These are phyloP conservation scores for Curvularia verruculosa DNA, from an alignment of 2,329 filamentous ascomycete genomes.

Conservation along the genomic window DNA sequence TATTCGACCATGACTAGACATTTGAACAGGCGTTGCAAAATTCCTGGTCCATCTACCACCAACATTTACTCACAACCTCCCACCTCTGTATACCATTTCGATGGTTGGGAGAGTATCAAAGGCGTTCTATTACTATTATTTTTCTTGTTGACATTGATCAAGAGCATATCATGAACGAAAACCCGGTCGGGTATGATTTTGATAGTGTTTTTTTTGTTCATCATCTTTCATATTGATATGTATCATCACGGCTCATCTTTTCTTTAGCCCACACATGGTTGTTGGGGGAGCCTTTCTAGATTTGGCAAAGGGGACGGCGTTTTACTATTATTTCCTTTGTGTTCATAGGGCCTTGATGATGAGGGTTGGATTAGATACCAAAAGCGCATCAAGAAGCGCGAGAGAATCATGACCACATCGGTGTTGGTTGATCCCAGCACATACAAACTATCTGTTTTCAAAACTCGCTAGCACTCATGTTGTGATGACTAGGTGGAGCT, in stretches of 20 bases:
- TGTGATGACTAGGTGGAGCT: neutral
- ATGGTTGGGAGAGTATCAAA: conserved; percentile 12
- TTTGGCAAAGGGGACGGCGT: neutral
- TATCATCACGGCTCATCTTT: conserved; percentile 17
- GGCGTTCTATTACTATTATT: no score
- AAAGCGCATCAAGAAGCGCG: neutral
- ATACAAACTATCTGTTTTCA: neutral
- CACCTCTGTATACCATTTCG: conserved; percentile 24
- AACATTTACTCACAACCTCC: neutral
- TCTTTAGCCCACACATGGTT: conserved; percentile 5
- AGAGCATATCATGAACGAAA: conserved; percentile 28
- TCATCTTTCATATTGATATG: conserved; percentile 21
- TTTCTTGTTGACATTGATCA: conserved; percentile 21
- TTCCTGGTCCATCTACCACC: conserved; percentile 5
- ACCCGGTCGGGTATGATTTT: conserved; percentile 23
- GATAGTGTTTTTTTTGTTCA: conserved; percentile 9
- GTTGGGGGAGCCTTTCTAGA: conserved; percentile 4
- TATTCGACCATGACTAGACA: conserved; percentile 26
- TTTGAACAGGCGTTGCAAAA: conserved; percentile 33
- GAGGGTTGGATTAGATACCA: neutral
- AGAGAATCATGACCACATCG: neutral
- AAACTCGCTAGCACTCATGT: neutral
- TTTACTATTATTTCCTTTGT: conserved; percentile 11
- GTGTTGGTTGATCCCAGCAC: neutral
- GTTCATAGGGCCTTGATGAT: conserved; percentile 1